Conservation (phyloP, 495 filamentous ascomycete species). For the Cetradonia linearis region DNA sequence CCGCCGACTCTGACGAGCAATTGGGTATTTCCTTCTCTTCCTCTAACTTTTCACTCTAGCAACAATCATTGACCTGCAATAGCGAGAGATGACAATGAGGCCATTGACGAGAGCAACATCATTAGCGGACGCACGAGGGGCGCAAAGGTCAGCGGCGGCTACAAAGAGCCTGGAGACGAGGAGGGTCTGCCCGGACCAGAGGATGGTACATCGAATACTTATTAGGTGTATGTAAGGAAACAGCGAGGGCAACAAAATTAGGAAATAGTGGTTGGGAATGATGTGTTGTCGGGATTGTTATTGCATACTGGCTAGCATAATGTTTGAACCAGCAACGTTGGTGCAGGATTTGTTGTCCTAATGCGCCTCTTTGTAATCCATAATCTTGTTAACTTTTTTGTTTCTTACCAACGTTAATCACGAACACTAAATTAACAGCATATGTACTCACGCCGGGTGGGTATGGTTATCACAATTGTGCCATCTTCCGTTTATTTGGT, state of each 20-base stretch:
- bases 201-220: slow-evolving; percentile 19
- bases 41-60: neutral
- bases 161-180: slow-evolving; percentile 45
- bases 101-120: slow-evolving; percentile 44
- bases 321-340: neutral
- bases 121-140: slow-evolving; percentile 38
- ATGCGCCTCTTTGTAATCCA: neutral
- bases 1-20: slow-evolving; percentile 41
- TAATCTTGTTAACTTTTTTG: neutral
- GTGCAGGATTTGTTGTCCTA: neutral
- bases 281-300: neutral
- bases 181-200: slow-evolving; percentile 29
- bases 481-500: neutral
- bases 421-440: neutral
- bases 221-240: neutral
- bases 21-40: slow-evolving; percentile 33
- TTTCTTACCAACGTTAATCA: neutral
- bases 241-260: too few species aligned
- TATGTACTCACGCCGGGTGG: neutral
- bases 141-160: slow-evolving; percentile 38
- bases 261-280: neutral
- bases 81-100: slow-evolving; percentile 45
- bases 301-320: neutral
- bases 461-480: neutral
- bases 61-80: neutral